Evolutionary conservation across 2,329 filamentous ascomycete species (phyloP), one percentile per base, ranked within the genome.

Genomic region (Pseudogymnoascus pannorum): DNA sequence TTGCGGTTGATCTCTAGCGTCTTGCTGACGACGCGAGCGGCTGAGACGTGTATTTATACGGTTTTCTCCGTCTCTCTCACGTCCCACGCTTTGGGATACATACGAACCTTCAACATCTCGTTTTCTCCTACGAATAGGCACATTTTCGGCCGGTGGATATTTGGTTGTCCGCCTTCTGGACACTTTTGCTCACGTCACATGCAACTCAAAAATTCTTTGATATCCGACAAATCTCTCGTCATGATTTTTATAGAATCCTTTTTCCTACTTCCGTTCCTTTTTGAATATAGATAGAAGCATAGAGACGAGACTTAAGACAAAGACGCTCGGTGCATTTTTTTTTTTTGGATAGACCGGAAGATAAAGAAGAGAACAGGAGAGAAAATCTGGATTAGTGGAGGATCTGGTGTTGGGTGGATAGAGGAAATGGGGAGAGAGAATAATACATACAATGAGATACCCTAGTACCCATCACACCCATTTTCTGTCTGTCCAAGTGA

Each of bases 391-490:
- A 26, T 26, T 51, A 29, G n/a, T n/a, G n/a, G 44, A 51, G 14
- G 22, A 5, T 22, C 14, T 31, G 48, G 26, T 54, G 26, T 54
- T 51, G 7, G 26, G 48, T 54, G 48, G 48, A 31, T 54, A 54
- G 48, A 48, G 42, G 42, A 26, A 48, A 42, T 2, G 40, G 22
- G 22, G 42, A n/a, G 14, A 18, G 44, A 54, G 44, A 54, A 54
- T 16, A 18, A 54, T 31, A 54, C 48, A 54, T 31, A 31, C 48
- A 54, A 54, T 54, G 48, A 54, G 48, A 54, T 54, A 54, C 48
- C 48, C 48, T 54, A 31, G 48, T 54, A 54, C 48, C 48, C 26
- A 54, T 54, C 44, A 54, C 5, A 20, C 8, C 24, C 9, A 14
- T 7, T 4, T 5, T 4, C 26, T 54, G 5, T 8, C 14, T 16